Evolutionary conservation across 139 green algal species (phyloP), one percentile per base, ranked within the genome.

Genomic region (Yamagishiella unicocca): DNA sequence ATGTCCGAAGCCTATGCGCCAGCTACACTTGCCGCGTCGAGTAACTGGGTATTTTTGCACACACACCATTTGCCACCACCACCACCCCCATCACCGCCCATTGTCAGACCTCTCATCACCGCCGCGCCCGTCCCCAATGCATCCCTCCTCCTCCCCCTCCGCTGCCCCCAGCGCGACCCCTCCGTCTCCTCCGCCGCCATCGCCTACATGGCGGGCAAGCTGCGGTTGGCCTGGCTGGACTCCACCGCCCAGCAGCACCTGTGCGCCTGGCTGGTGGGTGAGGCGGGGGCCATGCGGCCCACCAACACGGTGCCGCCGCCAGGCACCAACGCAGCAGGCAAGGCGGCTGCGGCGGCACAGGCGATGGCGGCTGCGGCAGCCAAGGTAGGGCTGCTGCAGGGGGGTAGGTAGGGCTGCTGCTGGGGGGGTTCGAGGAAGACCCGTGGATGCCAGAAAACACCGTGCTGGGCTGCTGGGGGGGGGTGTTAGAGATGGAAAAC

Each of bases 201-300:
- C 31, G 83, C 83, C 35, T 81, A 75, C 71, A 88, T 89, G 84
- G 42, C 64, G 2, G 58, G 61, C 9, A 71, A 64, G 75, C 42
- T 89, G 61, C 74, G 74, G 10, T n/a, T 89, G 74, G 35, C 53
- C 24, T 89, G 61, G 62, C 40, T 85, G 55, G 84, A 89, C 35
- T 45, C 74, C 1, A 42, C 0, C 37, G 14, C 33, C 19, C 84
- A 89, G 75, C 64, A 27, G 33, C 22, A 22, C 3, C 35, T 84
- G 6, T 89, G 84, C 75, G 25, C 2, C 10, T 74, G 55, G 43
- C 17, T 84, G 27, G n/a, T 84, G 79, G 8, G 43, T 29, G 14
- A 61, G 14, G 40, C 38, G 33, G 54, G 1, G 21, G 54, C 58
- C 27, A 42, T 85, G 58, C 53, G 58, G 9, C 55, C 29, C 0